Evolutionary conservation across 495 filamentous ascomycete genomes (phyloP).

Genomic region (Penicillium egyptiacum): DNA sequence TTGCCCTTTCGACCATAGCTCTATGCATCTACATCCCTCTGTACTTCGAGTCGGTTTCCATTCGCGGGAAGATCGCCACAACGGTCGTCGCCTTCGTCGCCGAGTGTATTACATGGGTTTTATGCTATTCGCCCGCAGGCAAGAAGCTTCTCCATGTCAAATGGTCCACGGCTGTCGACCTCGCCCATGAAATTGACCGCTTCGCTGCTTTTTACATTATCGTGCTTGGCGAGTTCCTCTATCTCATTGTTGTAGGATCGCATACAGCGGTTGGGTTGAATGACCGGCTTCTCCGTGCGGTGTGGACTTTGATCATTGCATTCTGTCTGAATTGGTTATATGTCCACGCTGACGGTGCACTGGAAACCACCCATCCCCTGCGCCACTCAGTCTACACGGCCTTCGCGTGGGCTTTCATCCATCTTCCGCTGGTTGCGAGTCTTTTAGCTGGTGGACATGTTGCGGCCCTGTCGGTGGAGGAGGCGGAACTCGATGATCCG

Average conservation of each 20-base stretch:
- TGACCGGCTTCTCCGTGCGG: conserved; percentile 34
- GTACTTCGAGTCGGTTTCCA: conserved; percentile 36
- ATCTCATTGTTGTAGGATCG: conserved; percentile 42
- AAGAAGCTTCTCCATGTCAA: conserved; percentile 37
- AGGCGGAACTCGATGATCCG: conserved; percentile 26
- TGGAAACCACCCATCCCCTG: conserved; percentile 35
- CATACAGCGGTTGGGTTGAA: conserved; percentile 42
- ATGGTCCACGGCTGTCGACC: conserved; percentile 43
- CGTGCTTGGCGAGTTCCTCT: conserved; percentile 49
- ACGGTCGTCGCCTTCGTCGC: conserved; percentile 38
- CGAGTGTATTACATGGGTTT: conserved; percentile 34
- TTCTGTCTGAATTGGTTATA: conserved; percentile 51
- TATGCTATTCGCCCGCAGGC: conserved; percentile 36
- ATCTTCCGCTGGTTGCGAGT: conserved; percentile 40
- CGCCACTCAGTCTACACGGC: conserved; percentile 34
- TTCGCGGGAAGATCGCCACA: conserved; percentile 40
- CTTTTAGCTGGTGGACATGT: conserved; percentile 44
- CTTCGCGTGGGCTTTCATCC: conserved; percentile 39
- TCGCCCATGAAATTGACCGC: conserved; percentile 48
- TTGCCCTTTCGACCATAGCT: conserved; percentile 26
- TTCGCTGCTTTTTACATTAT: conserved; percentile 53
- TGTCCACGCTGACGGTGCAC: conserved; percentile 38
- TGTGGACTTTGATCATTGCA: conserved; percentile 46
- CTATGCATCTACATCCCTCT: conserved; percentile 43
- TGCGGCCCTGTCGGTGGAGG: conserved; percentile 27